A percentile compares a stretch with the other conserved stretches of the same genome.
phyloP scores from a whole-genome alignment of 164 flowering plant genomes.

The Buxus sempervirens region DNA sequence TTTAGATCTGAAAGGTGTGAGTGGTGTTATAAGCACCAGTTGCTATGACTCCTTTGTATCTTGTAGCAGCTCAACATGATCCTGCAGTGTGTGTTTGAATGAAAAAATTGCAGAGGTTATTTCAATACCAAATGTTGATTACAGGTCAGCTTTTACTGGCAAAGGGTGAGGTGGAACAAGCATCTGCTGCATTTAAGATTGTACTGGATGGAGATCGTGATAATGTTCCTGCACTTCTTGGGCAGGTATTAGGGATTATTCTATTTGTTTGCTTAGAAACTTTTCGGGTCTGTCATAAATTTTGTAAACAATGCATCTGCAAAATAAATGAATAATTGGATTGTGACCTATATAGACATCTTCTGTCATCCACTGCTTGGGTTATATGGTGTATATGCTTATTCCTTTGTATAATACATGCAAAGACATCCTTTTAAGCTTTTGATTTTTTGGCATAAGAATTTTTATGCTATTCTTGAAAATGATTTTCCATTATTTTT shows the following conservation, averaged over 20 bases:
- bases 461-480: neutral
- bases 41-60: too few species aligned
- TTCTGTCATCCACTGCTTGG: neutral
- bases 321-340: neutral
- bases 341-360: neutral
- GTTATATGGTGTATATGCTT: neutral
- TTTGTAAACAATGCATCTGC: neutral
- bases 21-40: too few species aligned
- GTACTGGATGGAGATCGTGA: slow-evolving; percentile 81
- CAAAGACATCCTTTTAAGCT: neutral
- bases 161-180: slow-evolving; percentile 93
- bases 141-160: slow-evolving; percentile 95
- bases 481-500: too few species aligned
- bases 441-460: neutral
- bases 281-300: neutral
- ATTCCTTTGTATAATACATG: neutral
- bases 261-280: neutral
- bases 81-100: neutral
- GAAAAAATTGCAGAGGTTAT: neutral
- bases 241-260: slow-evolving; percentile 59
- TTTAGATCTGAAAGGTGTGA: too few species aligned
- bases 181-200: slow-evolving; percentile 85
- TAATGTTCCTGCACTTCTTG: slow-evolving; percentile 94
- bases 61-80: neutral
- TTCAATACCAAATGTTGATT: slow-evolving; percentile 1